phyloP scores from a whole-genome alignment of 441 rosid species.

The Flueggea neowawraea region DNA sequence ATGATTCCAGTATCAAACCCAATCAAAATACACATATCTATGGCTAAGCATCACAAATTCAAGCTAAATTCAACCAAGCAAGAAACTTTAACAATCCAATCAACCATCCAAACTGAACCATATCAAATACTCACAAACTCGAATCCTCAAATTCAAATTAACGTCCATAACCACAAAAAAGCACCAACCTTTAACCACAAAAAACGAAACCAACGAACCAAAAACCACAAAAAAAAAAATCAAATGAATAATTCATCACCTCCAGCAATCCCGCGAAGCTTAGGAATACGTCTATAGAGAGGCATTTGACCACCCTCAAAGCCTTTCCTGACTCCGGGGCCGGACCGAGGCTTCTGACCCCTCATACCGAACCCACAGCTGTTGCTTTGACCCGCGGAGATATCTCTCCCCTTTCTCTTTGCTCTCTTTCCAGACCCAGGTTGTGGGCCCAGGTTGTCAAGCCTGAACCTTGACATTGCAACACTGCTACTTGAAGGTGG shows the following conservation, averaged over 20 bases:
- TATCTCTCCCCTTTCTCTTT: constrained; percentile 95
- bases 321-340: constrained; percentile 85
- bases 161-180: not conserved
- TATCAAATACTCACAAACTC: too few species aligned
- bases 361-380: constrained; percentile 99
- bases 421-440: constrained; percentile 83
- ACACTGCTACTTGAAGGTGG: too few species aligned
- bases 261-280: constrained; percentile 92
- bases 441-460: constrained; percentile 81
- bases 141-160: too few species aligned
- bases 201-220: too few species aligned
- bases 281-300: constrained; percentile 79
- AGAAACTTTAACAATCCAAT: too few species aligned
- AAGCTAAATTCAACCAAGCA: too few species aligned
- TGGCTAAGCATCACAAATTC: too few species aligned
- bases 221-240: not conserved
- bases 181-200: not conserved
- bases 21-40: too few species aligned
- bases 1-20: too few species aligned
- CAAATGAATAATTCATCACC: constrained; percentile 27
- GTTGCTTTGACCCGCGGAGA: constrained; percentile 84
- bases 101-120: too few species aligned
- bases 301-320: constrained; percentile 99
- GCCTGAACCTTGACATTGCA: constrained; percentile 41
- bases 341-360: constrained; percentile 92